Base-by-base conservation (phyloP, 768 basidiomycete species). In the Boletus rubroflammeus region DNA sequence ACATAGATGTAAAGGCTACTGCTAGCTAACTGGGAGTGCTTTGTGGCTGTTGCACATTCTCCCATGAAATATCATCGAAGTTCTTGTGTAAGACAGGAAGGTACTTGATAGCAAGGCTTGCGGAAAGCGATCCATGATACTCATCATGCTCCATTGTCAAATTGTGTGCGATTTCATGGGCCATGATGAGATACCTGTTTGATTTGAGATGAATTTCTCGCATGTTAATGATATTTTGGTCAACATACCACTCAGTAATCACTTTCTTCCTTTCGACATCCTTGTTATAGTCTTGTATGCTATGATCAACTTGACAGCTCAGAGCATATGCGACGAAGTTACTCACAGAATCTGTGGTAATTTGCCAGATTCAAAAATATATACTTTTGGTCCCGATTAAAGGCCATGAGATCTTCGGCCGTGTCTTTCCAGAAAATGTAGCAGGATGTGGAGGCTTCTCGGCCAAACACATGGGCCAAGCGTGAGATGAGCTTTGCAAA, bases 151-250 rank as follows among this genome's bases (percentile, higher is more conserved):
- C 62, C 50, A 55, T 47, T 0, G 58, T 53, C 11, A 47, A 41
- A 10, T 65, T 62, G 53, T 67, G 67, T 15, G 67, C 67, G 6
- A 67, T 58, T 47, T 67, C 67, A 15, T 67, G 67, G 2, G 59
- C 65, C 55, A 69, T 65, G 3, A 67, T 62, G 32, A 69, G 62
- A 31, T 60, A 67, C 67, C 67, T 67, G 13, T 48, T 38, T 7
- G 23, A 39, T 23, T 23, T 0, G 13, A 35, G 36, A 25, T 58
- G 9, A 53, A 8, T 39, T 2, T 15, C 13, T 51, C 23, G 14
- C 5, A 6, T 11, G 7, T 13, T 11, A 7, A 29, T 5, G 6
- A n/a, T n/a, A n/a, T n/a, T 32, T 29, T n/a, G 34, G 10, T 40
- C 4, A 3, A 50, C 60, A 11, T 59, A 61, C 60, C 60, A 61